Conservation (phyloP, 2,329 filamentous ascomycete genomes). For the Pseudogymnoascus verrucosus region DNA sequence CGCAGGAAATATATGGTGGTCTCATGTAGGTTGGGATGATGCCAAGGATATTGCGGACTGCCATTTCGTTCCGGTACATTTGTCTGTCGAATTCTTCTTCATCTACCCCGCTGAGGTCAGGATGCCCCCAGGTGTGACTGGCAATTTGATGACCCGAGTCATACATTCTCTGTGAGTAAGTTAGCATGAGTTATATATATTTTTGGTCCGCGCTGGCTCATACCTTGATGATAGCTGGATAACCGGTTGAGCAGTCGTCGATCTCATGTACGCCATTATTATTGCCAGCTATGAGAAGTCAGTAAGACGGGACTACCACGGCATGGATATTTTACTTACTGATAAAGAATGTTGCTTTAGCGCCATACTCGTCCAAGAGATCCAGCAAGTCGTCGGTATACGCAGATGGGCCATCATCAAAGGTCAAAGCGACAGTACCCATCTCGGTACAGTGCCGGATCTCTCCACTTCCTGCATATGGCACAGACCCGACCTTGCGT, state of each 20-base stretch:
- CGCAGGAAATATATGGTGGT: constrained; percentile 40
- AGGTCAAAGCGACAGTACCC: constrained; percentile 57
- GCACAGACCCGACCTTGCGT: not conserved
- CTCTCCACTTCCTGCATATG: not conserved
- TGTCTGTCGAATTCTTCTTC: constrained; percentile 37
- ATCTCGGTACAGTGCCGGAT: constrained; percentile 38
- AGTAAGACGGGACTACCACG: not conserved
- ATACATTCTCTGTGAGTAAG: constrained; percentile 13
- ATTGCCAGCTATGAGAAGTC: constrained; percentile 33
- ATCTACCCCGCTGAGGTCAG: constrained; percentile 38
- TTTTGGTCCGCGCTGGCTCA: not conserved
- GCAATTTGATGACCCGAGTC: constrained; percentile 50
- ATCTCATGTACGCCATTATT: constrained; percentile 48
- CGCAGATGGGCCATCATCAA: constrained; percentile 56
- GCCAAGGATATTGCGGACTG: constrained; percentile 46
- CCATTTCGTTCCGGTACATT: constrained; percentile 47
- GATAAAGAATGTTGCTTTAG: constrained; percentile 53
- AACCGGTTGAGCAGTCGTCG: constrained; percentile 39
- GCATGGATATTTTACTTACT: constrained; percentile 10
- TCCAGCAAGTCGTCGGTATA: constrained; percentile 56
- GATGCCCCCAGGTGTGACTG: constrained; percentile 49
- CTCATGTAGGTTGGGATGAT: constrained; percentile 47
- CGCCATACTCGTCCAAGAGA: constrained; percentile 49
- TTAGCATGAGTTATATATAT: constrained; percentile 2
- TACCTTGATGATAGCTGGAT: constrained; percentile 40